These are phyloP conservation scores for Blastosporella zonata DNA, from an alignment of 1,284 basidiomycete species.

Conservation along the genomic window DNA sequence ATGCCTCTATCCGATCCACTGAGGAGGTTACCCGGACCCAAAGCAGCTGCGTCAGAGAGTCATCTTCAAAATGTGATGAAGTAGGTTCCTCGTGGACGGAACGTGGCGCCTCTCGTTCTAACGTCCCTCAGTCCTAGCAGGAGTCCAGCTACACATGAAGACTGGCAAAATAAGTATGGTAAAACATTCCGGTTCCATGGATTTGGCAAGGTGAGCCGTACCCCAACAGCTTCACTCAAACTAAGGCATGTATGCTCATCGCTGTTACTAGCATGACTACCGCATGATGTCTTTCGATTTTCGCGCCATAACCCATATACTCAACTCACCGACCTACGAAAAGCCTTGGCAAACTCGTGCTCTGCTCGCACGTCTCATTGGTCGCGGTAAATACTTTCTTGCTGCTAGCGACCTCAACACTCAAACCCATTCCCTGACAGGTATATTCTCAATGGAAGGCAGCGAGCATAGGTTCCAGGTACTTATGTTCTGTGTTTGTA, in stretches of 20 bases:
- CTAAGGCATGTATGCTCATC: not conserved
- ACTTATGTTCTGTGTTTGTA: not conserved
- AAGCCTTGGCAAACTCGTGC: constrained; percentile 55
- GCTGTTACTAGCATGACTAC: constrained; percentile 42
- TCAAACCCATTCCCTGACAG: constrained; percentile 22
- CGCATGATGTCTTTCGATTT: constrained; percentile 53
- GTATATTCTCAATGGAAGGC: constrained; percentile 51
- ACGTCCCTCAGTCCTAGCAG: constrained; percentile 31
- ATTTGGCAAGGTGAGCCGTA: constrained; percentile 38
- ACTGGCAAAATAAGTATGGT: constrained; percentile 44
- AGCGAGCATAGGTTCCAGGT: constrained; percentile 42
- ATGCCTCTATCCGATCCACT: constrained; percentile 46
- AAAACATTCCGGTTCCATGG: constrained; percentile 51
- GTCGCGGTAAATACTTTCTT: constrained; percentile 32
- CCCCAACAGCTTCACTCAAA: not conserved
- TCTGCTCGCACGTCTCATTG: constrained; percentile 45
- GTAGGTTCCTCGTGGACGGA: constrained; percentile 25
- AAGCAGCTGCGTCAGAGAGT: constrained; percentile 36
- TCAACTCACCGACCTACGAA: constrained; percentile 46
- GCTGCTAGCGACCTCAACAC: not conserved
- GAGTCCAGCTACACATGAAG: constrained; percentile 36
- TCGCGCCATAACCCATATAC: constrained; percentile 44
- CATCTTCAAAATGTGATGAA: constrained; percentile 44
- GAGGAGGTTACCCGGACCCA: constrained; percentile 44
- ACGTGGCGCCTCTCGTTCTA: not conserved